phyloP scores from a whole-genome alignment of 768 basidiomycete genomes.

The Phaffia tasmanica region DNA sequence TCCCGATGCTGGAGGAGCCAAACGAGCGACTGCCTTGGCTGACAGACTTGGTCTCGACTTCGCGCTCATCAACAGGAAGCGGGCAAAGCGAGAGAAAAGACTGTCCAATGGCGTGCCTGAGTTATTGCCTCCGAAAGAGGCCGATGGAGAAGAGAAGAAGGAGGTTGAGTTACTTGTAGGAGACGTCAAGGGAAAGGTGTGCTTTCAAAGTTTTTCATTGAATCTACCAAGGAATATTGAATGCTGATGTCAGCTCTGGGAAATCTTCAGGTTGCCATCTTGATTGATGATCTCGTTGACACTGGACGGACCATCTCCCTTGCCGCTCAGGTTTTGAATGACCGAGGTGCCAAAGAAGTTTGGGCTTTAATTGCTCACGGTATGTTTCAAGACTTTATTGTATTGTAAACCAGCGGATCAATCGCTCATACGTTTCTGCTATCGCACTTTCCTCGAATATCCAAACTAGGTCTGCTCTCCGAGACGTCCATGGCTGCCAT shows the following conservation, averaged over 20 bases:
- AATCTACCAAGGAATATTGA: not conserved
- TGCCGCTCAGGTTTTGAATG: constrained; percentile 75
- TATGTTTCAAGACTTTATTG: constrained; percentile 23
- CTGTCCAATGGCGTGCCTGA: not conserved
- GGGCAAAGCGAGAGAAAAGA: constrained; percentile 45
- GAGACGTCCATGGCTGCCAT: constrained; percentile 73
- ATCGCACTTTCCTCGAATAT: not conserved
- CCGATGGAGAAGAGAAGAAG: constrained; percentile 29
- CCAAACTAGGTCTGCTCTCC: constrained; percentile 61
- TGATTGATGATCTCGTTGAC: constrained; percentile 87
- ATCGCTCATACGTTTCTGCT: not conserved
- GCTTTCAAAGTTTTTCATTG: not conserved
- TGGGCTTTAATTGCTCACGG: constrained; percentile 86
- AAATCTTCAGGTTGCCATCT: constrained; percentile 64
- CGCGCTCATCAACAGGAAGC: constrained; percentile 98
- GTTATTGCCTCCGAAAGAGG: constrained; percentile 15
- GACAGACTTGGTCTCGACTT: constrained; percentile 94
- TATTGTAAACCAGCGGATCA: not conserved
- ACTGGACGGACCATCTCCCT: constrained; percentile 89
- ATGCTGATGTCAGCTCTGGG: not conserved
- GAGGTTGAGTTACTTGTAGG: constrained; percentile 59
- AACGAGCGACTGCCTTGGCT: constrained; percentile 93
- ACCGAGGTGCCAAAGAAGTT: constrained; percentile 75
- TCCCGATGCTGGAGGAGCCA: constrained; percentile 96
- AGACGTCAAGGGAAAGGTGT: constrained; percentile 57